phyloP scores from a whole-genome alignment of 2,329 filamentous ascomycete genomes.

The Phaeomoniella chlamydospora region DNA sequence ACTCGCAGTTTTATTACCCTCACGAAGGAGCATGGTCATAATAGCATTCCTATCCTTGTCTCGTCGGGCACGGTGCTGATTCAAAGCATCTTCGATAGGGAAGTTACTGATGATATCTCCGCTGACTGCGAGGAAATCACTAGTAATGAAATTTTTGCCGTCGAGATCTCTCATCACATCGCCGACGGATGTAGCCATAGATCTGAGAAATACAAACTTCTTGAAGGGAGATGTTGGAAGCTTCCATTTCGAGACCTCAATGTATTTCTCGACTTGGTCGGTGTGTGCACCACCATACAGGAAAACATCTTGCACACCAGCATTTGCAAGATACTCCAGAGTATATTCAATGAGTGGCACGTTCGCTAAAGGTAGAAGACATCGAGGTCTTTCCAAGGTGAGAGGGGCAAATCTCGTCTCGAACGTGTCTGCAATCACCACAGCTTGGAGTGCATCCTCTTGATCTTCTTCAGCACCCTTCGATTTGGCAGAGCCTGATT shows the following conservation, averaged over 20 bases:
- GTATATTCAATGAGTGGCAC: slow-evolving; percentile 95
- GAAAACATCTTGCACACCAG: slow-evolving; percentile 86
- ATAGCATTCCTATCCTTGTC: slow-evolving; percentile 83
- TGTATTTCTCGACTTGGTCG: slow-evolving; percentile 74
- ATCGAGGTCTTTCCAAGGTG: slow-evolving; percentile 79
- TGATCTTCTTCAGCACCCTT: slow-evolving; percentile 39
- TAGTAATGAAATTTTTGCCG: slow-evolving; percentile 65
- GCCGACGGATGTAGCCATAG: slow-evolving; percentile 73
- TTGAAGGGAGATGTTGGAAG: slow-evolving; percentile 65
- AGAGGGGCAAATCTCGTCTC: slow-evolving; percentile 86
- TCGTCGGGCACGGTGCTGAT: slow-evolving; percentile 65
- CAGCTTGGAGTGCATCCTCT: slow-evolving; percentile 49
- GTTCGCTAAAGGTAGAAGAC: slow-evolving; percentile 84
- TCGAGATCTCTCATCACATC: slow-evolving; percentile 93
- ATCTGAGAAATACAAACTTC: slow-evolving; percentile 70
- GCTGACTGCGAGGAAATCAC: slow-evolving; percentile 86
- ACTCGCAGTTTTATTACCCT: slow-evolving; percentile 59
- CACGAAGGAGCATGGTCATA: slow-evolving; percentile 87
- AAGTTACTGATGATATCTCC: slow-evolving; percentile 88
- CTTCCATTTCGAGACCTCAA: slow-evolving; percentile 65
- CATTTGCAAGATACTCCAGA: slow-evolving; percentile 87
- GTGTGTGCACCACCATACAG: slow-evolving; percentile 83
- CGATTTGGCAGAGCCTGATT: background rate
- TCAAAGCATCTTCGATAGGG: slow-evolving; percentile 63
- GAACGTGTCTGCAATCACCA: slow-evolving; percentile 87